Evolutionary conservation across 192 early-diverging fungal species (phyloP), one percentile per base, ranked within the genome.

Genomic region (Gaertneriomyces semiglobifer): DNA sequence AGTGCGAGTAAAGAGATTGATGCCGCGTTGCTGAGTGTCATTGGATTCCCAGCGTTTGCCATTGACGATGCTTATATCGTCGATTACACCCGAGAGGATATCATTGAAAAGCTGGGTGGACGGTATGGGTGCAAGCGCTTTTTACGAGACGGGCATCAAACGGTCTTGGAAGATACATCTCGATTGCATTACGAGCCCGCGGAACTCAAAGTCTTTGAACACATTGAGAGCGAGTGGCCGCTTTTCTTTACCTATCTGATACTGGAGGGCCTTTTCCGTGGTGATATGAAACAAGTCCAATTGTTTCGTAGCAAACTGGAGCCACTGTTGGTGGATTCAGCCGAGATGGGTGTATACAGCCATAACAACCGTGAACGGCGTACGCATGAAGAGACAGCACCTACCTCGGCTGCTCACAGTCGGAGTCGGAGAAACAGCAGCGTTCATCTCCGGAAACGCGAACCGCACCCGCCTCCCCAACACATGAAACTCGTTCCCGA

Each of bases 11-110:
- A 94, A 71, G 92, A 92, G 77, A 84, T 91, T 48, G 92, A 93
- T 63, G 89, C 89, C 4, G 91, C 92, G 4, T 64, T 94, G 12
- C 73, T 94, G 12, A 83, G 89, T 7, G 90, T 92, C 25, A 92
- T 94, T 68, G 90, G 89, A 18, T 94, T 89, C 69, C 92, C 92
- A n/a, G 90, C 90, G 0, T 94, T 92, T 78, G 92, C 92, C 42
- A 85, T 92, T 2, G 75, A 79, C 41, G 89, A 92, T 66, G 73
- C 77, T 4, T 75, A 77, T 7, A 66, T 94, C 6, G 78, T 89
- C 25, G 71, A 85, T 46, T 66, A 75, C 4, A 92, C 90, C 10
- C 72, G 88, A 8, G 76, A 83, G 7, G 90, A 92, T 42, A 92
- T 92, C 69, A 77, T 89, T 14, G 86, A 84, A 66, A 94, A 94